Conservation (phyloP, 495 filamentous ascomycete genomes). For the Penicillium malachiteum region DNA sequence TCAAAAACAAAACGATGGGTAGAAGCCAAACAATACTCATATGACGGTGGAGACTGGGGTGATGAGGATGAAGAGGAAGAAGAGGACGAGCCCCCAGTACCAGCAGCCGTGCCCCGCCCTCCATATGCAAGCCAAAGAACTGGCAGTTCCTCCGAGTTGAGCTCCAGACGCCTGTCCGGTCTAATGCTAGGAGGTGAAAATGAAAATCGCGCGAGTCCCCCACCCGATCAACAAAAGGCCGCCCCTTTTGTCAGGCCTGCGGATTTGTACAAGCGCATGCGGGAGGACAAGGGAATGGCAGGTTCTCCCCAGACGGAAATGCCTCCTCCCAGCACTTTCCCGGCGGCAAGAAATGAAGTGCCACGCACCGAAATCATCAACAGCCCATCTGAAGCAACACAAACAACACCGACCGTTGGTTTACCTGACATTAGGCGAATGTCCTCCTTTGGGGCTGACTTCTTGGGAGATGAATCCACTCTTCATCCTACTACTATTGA, state of each 20-base stretch:
- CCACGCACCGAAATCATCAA: not conserved
- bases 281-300: constrained; percentile 58
- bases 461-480: constrained; percentile 22
- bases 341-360: not conserved
- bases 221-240: constrained; percentile 39
- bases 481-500: constrained; percentile 18
- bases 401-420: constrained; percentile 20
- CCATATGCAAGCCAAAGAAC: constrained; percentile 36
- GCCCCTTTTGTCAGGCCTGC: constrained; percentile 69
- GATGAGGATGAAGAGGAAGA: constrained; percentile 78
- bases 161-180: constrained; percentile 20
- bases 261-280: constrained; percentile 75
- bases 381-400: constrained; percentile 6
- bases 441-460: constrained; percentile 60
- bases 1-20: constrained; percentile 94
- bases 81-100: constrained; percentile 41
- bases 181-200: constrained; percentile 13
- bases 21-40: constrained; percentile 80
- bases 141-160: constrained; percentile 27
- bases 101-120: constrained; percentile 38
- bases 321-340: constrained; percentile 25
- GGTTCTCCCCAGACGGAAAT: constrained; percentile 6
- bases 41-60: constrained; percentile 95
- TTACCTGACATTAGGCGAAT: constrained; percentile 65
- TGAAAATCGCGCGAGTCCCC: constrained; percentile 14